phyloP scores from a whole-genome alignment of 2,329 filamentous ascomycete genomes.

The Colletotrichum acutatum region DNA sequence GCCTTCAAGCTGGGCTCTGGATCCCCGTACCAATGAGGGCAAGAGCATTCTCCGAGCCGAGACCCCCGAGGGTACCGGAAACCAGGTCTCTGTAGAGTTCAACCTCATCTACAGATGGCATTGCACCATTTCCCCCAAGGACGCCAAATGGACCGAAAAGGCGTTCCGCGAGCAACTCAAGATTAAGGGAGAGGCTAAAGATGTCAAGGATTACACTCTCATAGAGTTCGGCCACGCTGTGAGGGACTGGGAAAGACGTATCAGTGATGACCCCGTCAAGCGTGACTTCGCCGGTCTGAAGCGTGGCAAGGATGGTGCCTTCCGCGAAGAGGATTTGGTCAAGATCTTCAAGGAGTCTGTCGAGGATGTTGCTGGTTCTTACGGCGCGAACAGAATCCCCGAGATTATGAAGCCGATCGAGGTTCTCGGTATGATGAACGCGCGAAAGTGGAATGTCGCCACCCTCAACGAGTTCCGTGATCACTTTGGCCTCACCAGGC shows the following conservation, averaged over 20 bases:
- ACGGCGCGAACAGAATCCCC: conserved; percentile 66
- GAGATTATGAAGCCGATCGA: conserved; percentile 66
- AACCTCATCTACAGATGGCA: conserved; percentile 50
- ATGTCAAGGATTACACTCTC: neutral
- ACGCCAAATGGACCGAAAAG: conserved; percentile 44
- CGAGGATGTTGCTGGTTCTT: conserved; percentile 61
- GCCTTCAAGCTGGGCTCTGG: conserved; percentile 51
- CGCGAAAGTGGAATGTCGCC: conserved; percentile 67
- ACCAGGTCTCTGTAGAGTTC: conserved; percentile 49
- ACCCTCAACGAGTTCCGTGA: conserved; percentile 72
- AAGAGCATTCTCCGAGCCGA: conserved; percentile 44
- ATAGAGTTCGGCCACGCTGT: conserved; percentile 16
- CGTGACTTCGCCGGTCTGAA: conserved; percentile 62
- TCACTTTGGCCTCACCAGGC: conserved; percentile 66
- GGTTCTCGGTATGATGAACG: conserved; percentile 69
- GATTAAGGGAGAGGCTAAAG: neutral
- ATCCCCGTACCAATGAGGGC: conserved; percentile 53
- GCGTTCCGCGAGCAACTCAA: conserved; percentile 39
- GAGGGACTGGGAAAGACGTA: conserved; percentile 48
- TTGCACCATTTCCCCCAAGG: conserved; percentile 43
- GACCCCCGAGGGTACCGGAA: conserved; percentile 43
- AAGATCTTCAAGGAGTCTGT: conserved; percentile 62
- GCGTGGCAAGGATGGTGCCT: conserved; percentile 60
- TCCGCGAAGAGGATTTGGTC: conserved; percentile 65
- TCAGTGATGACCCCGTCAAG: conserved; percentile 61